These are phyloP conservation scores for Sarocladiaceae sp. DNA, from an alignment of 2,329 filamentous ascomycete genomes.

Conservation along the genomic window DNA sequence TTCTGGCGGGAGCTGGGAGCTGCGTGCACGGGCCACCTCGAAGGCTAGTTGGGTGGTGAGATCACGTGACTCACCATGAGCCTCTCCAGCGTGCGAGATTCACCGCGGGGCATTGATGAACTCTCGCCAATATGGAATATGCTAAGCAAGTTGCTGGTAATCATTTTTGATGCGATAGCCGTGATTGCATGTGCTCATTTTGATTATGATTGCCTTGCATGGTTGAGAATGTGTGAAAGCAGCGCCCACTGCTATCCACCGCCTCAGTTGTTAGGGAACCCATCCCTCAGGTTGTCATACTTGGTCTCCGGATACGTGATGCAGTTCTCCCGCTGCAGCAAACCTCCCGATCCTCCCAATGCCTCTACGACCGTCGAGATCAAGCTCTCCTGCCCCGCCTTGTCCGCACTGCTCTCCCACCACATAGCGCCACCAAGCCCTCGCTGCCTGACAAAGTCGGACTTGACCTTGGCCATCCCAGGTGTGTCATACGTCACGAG, in stretches of 20 bases:
- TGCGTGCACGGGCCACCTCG: slow-evolving; percentile 9
- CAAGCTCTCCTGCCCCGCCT: slow-evolving; percentile 57
- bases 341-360: slow-evolving; percentile 44
- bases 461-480: slow-evolving; percentile 61
- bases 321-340: slow-evolving; percentile 53
- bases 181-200: no score
- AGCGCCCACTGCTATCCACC: no score
- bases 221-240: no score
- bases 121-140: no score
- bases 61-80: slow-evolving; percentile 2
- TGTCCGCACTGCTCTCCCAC: slow-evolving; percentile 88
- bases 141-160: no score
- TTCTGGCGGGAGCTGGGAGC: slow-evolving; percentile 8
- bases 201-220: no score
- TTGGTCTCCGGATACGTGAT: slow-evolving; percentile 58
- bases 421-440: slow-evolving; percentile 89
- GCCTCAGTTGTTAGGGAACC: slow-evolving; percentile 42
- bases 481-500: slow-evolving; percentile 78
- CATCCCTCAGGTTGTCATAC: slow-evolving; percentile 62
- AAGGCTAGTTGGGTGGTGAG: slow-evolving; percentile 16
- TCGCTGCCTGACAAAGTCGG: slow-evolving; percentile 58
- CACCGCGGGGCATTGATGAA: no score
- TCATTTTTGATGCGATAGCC: no score
- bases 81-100: background rate
- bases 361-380: slow-evolving; percentile 57